Evolutionary conservation across 805 yeast species (phyloP).

Genomic region (Monosporozyma solicola): DNA sequence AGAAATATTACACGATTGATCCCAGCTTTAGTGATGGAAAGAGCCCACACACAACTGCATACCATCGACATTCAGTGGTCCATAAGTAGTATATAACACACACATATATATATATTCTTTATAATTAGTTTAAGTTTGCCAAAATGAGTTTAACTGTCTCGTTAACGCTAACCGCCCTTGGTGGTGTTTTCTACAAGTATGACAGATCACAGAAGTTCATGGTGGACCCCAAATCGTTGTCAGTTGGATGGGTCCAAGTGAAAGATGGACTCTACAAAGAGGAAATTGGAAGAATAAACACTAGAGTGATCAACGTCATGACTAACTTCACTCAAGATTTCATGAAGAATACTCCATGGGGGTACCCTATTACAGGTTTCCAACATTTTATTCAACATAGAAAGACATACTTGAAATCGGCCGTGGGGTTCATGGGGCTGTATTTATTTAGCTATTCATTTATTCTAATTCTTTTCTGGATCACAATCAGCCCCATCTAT

Average conservation of each 20-base stretch:
- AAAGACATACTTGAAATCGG: constrained; percentile 10
- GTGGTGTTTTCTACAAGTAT: constrained; percentile 22
- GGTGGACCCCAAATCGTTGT: constrained; percentile 10
- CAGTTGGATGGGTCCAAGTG: constrained; percentile 7
- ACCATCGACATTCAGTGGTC: too few species aligned
- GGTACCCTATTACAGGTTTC: constrained; percentile 21
- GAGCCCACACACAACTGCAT: too few species aligned
- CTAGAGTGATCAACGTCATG: constrained; percentile 7
- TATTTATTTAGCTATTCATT: constrained; percentile 16
- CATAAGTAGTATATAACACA: too few species aligned
- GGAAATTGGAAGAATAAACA: constrained; percentile 7
- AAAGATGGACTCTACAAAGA: constrained; percentile 10
- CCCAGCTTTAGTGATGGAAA: too few species aligned
- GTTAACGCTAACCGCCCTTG: constrained; percentile 23
- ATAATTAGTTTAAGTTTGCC: not conserved
- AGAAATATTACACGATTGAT: too few species aligned
- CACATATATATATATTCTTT: too few species aligned
- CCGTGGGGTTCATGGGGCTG: constrained; percentile 7
- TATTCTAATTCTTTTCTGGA: constrained; percentile 21
- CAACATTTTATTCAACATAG: constrained; percentile 11
- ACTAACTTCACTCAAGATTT: constrained; percentile 19
- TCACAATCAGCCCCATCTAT: constrained; percentile 26
- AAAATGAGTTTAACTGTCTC: constrained; percentile 28
- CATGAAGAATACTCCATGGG: constrained; percentile 15
- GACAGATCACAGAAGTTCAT: constrained; percentile 19